Evolutionary conservation across 495 filamentous ascomycete species (phyloP), one percentile per base, ranked within the genome.

Genomic region (Penicillium verhagenii): DNA sequence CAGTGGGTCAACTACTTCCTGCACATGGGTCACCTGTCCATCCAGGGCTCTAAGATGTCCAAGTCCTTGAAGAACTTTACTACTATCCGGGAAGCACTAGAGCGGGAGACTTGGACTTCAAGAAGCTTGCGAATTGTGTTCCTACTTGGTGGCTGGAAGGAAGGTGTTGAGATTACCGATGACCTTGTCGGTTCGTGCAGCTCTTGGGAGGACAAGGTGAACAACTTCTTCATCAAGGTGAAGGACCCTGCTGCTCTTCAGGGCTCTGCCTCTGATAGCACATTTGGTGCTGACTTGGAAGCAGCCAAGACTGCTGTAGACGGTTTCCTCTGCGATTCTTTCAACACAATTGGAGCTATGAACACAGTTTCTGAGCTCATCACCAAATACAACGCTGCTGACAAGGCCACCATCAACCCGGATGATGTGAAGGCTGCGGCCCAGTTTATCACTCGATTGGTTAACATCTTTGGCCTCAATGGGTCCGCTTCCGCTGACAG

Each of bases 1-100:
- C 89, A 90, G 53, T 96, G 92, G 91, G 87, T 96, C 33, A 96
- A 93, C 62, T 96, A 98, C 72, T 98, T 98, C 71, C 64, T 97
- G 51, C 93, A 97, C 67, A 96, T 95, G 88, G 93, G 93, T 6
- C 93, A 98, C 68, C 74, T 97, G 40, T 89, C 86, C 19, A 97
- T 98, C 52, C 79, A 85, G 31, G 93, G 94, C 0, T 87, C 84
- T 6, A 98, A 98, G 68, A 98, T 98, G 94, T 90, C 85, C 44
- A 97, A 97, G 71, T 88, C 83, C 6, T 68, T 97, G 52, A 97
- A 98, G 77, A 98, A 97, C 72, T 98, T 97, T 70, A 90, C 89
- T n/a, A 96, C 94, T 0, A 96, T 98, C 55, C 82, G 88, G 8
- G 88, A 94, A 60, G 91, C 92, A 0, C 76, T 98, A 1, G 79